Base-by-base conservation (phyloP, 2,329 filamentous ascomycete genomes). In the Nannizziopsis barbatae region DNA sequence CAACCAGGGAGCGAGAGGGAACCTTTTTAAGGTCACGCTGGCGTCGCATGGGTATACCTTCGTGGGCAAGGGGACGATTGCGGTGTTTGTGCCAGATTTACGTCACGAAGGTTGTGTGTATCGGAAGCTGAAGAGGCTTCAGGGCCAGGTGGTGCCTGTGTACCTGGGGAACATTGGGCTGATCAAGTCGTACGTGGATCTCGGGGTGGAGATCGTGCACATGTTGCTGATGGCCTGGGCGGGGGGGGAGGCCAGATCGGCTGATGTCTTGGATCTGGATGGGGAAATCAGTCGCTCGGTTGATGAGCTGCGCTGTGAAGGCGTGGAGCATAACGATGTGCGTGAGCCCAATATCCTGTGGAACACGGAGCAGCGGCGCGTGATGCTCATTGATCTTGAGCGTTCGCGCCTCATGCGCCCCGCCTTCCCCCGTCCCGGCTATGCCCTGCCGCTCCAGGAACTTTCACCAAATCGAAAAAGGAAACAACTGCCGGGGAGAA, bases 311-410 rank as follows among this genome's bases (percentile, higher is more conserved):
- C n/a, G n/a, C n/a, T n/a, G n/a, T n/a, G n/a, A n/a, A n/a, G 42
- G 42, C 18, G 37, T 50, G 37, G 36, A 32, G 31, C 42, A 50
- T 37, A 27, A 33, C 14, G 42, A 50, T 37, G 14, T 45, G 18
- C 32, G 38, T 17, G 36, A 45, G 6, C 18, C 36, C 22, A 51
- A 52, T 55, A 50, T 36, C 12, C 47, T 37, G 17, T 45, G 37
- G 44, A 46, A 44, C 35, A 33, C 45, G 18, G 43, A 44, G 37
- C 14, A 39, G 42, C 37, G 47, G 8, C 49, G 51, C 11, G 31
- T 51, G n/a, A 42, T 20, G 36, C 11, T 37, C 3, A 37, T 52
- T 53, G 40, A 55, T 37, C 41, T 50, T 38, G 48, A 43, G 9
- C 22, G 42, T 10, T 27, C 27, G 30, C 32, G 12, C 27, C 27